Evolutionary conservation across 108 stramenopile species (phyloP).

Genomic region (Cyclotella kingstonii): DNA sequence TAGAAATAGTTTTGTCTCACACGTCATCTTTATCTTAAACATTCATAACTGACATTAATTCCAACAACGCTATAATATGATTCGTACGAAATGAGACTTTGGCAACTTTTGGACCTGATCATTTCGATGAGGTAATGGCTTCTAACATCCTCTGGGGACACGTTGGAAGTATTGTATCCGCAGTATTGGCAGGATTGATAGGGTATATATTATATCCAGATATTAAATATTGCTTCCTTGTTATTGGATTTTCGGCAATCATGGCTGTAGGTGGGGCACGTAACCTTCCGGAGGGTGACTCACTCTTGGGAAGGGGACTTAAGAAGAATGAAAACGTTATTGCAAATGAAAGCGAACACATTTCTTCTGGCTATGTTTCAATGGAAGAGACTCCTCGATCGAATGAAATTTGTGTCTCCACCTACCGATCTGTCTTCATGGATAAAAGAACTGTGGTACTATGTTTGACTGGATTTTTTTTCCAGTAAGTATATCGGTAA

Average conservation of each 20-base stretch:
- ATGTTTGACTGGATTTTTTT: conserved; percentile 85
- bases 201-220: conserved; percentile 71
- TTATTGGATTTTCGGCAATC: conserved; percentile 71
- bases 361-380: conserved; percentile 18
- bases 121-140: conserved; percentile 85
- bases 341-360: conserved; percentile 5
- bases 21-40: no score
- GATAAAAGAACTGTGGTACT: conserved; percentile 65
- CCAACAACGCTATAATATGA: no score
- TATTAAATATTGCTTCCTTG: conserved; percentile 83
- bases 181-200: conserved; percentile 70
- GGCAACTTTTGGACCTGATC: conserved; percentile 75
- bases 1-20: no score
- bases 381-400: conserved; percentile 18
- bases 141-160: conserved; percentile 84
- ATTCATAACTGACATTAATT: no score
- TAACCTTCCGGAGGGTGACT: conserved; percentile 76
- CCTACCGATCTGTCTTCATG: conserved; percentile 71
- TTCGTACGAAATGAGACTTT: no score
- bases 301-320: conserved; percentile 75
- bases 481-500: conserved; percentile 51
- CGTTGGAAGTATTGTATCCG: conserved; percentile 67
- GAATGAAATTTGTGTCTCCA: conserved; percentile 37
- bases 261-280: conserved; percentile 64
- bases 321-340: conserved; percentile 14